Evolutionary conservation across 495 filamentous ascomycete species (phyloP), one percentile per base, ranked within the genome.

Genomic region (Cenococcum geophilum): DNA sequence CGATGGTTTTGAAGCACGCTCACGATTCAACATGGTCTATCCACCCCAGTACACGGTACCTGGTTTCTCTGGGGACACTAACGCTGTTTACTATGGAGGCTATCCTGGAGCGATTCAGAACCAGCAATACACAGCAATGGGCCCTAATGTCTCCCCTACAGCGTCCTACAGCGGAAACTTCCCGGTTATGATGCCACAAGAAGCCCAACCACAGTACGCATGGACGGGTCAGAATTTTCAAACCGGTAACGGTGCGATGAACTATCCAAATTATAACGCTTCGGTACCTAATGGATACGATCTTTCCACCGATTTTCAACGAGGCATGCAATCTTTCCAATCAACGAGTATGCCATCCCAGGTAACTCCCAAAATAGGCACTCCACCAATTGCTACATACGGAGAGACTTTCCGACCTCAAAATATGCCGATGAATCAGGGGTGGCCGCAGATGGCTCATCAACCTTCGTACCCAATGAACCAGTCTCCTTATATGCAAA

Each of bases 1-100:
- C 36, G 91, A 96, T 70, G 85, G 81, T 47, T 97, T 96, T 65
- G 90, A 96, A 69, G 86, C 86, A 8, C 81, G 92, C 36, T 95
- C 90, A 34, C 85, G 89, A 62, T 96, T 88, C 70, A 86, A 85
- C 60, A 76, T 82, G 9, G 91, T 86, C 71, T 92, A 86, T 64
- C 83, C 85, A 2, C 72, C 75, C 1, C 71, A 75, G 71, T 73
- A 75, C 50, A 12, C 55, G 25, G 34, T 43, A 4, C 58, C 66
- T 18, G 58, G 36, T 35, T 81, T 80, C 68, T 54, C 78, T 73
- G 73, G 73, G 37, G 55, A 81, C 76, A 35, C 75, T 68, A 62
- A 78, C 65, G 78, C 73, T 61, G 5, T 71, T 64, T 57, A 73
- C 73, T 84, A 77, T 69, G 74, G 75, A 54, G 75, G 79, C 51